Evolutionary conservation across 352 stramenopile species (phyloP), one percentile per base, ranked within the genome.

Genomic region (Phytophthora ramorum): DNA sequence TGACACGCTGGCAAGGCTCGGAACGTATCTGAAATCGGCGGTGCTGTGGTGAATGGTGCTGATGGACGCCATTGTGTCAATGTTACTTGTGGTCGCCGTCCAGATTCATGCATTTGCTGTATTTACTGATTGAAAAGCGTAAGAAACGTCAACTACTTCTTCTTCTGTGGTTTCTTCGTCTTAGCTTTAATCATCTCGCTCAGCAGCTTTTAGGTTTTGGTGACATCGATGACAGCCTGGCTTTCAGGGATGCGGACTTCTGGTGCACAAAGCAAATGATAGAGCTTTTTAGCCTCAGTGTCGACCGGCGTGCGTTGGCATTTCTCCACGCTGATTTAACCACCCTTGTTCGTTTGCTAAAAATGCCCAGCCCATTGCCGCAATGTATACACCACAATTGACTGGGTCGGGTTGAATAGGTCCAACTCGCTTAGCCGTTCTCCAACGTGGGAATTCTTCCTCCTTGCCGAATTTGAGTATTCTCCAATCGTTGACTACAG

Each of bases 351-450:
- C 19, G 6, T 40, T 16, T n/a, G 22, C 12, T 26, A 49, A 26
- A 49, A 16, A 35, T 19, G 38, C n/a, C 35, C 51, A 47, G 16
- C 17, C 37, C 51, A 58, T 58, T 20, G 37, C 51, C 14, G 38
- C 51, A 4, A 40, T 14, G 22, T 38, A 38, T 17, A 58, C 51
- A 17, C 51, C 51, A 26, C 51, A 58, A 20, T 46, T 58, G 1
- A 48, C 12, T 9, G 9, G 14, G 37, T 58, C 51, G 0, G 17
- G 34, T 58, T 58, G 51, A 12, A 28, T 16, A 38, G 22, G 37
- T 40, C 51, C 37, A 16, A 40, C 38, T 40, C 40, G 28, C 14
- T 14, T 41, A 24, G 16, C 6, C 13, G 47, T 28, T 40, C 41
- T 40, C 28, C 47, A 54, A n/a, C 47, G 47, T 30, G 26, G 47